Conservation (phyloP, 345 rosid genomes). For the Isatis tinctoria region DNA sequence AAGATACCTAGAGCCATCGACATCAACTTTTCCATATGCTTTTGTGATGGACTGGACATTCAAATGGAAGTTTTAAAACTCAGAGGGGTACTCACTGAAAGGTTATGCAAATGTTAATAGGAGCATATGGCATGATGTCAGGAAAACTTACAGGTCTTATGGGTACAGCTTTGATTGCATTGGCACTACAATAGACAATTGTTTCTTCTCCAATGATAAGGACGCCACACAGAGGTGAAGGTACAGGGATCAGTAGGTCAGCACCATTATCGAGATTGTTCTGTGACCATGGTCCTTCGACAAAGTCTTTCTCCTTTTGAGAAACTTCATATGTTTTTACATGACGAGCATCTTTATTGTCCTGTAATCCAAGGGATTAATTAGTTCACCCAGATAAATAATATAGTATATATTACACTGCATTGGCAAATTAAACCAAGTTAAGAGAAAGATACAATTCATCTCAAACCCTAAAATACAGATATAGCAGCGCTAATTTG, state of each 20-base stretch:
- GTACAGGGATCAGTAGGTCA: constrained; percentile 78
- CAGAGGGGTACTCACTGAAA: background rate
- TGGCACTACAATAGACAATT: constrained; percentile 82
- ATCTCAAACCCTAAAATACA: background rate
- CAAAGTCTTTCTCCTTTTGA: constrained; percentile 46
- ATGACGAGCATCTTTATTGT: constrained; percentile 93
- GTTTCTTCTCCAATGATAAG: constrained; percentile 94
- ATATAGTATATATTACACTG: background rate
- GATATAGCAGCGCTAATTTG: background rate
- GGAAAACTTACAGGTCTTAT: constrained; percentile 64
- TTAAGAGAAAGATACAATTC: background rate
- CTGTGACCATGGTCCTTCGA: constrained; percentile 93
- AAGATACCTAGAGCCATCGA: constrained; percentile 91
- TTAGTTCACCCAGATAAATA: background rate
- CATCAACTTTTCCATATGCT: constrained; percentile 94
- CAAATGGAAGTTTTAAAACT: constrained; percentile 11
- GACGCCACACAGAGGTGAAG: constrained; percentile 87
- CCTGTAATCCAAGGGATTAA: constrained; percentile 41
- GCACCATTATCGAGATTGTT: constrained; percentile 93
- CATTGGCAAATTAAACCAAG: background rate
- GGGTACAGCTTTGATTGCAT: constrained; percentile 77
- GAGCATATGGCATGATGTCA: background rate
- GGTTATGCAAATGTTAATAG: background rate
- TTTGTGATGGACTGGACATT: constrained; percentile 64
- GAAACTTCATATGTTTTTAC: constrained; percentile 87